Evolutionary conservation across 805 yeast genomes (phyloP).

Genomic region (Wickerhamiella sorbophila): DNA sequence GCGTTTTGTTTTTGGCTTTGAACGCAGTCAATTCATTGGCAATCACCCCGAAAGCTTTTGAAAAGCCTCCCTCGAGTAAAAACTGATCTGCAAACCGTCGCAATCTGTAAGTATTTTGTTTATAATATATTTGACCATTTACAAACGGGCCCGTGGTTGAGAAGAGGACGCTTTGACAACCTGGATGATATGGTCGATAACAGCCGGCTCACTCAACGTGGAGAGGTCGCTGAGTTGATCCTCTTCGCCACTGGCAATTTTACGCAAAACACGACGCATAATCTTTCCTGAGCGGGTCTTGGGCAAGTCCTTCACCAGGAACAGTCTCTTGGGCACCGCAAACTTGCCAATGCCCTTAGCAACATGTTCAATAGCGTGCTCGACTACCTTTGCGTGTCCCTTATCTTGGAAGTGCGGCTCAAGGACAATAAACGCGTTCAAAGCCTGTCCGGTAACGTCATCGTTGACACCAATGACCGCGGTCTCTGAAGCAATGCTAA

Average conservation of each 20-base stretch:
- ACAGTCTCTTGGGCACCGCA: constrained; percentile 77
- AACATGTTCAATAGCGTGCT: constrained; percentile 61
- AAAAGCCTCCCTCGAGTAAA: constrained; percentile 36
- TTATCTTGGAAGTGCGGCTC: constrained; percentile 23
- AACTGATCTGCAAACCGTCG: constrained; percentile 2
- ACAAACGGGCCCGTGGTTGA: too few species aligned
- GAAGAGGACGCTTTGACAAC: constrained; percentile 51
- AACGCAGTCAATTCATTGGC: constrained; percentile 57
- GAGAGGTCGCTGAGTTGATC: constrained; percentile 76
- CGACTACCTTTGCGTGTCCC: constrained; percentile 19
- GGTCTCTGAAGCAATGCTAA: constrained; percentile 48
- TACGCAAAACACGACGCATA: constrained; percentile 85
- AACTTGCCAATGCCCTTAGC: constrained; percentile 68
- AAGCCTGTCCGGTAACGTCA: constrained; percentile 78
- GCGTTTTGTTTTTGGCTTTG: constrained; percentile 46
- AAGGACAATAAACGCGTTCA: constrained; percentile 66
- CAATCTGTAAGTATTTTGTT: too few species aligned
- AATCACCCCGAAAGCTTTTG: constrained; percentile 72
- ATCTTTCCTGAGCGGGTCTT: constrained; percentile 91
- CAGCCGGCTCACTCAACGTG: constrained; percentile 68
- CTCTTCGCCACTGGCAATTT: constrained; percentile 72
- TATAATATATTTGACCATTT: too few species aligned
- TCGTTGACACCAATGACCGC: constrained; percentile 78
- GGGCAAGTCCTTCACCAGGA: constrained; percentile 72
- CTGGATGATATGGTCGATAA: constrained; percentile 53